Evolutionary conservation across 2,329 filamentous ascomycete species (phyloP).

Genomic region (Diaporthe velutina): DNA sequence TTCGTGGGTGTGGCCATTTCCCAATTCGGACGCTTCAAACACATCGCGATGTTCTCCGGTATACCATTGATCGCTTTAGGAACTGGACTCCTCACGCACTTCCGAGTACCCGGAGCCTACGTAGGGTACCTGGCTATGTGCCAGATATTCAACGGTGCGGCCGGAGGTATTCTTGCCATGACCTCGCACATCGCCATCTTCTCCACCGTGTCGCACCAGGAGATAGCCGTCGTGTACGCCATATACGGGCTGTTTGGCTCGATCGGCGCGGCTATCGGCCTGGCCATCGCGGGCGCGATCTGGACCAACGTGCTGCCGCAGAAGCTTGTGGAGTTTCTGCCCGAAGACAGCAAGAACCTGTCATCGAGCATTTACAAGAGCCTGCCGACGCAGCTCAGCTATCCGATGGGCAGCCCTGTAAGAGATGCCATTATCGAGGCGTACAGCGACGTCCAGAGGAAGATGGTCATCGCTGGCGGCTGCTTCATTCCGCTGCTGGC

Average conservation of each 20-base stretch:
- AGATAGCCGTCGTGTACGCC: slow-evolving; percentile 69
- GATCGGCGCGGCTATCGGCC: slow-evolving; percentile 71
- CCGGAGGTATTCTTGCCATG: slow-evolving; percentile 69
- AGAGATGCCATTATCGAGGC: slow-evolving; percentile 12
- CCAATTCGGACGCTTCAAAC: slow-evolving; percentile 65
- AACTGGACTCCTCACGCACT: slow-evolving; percentile 68
- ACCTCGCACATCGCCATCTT: slow-evolving; percentile 71
- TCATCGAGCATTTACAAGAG: not conserved
- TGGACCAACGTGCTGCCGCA: slow-evolving; percentile 53
- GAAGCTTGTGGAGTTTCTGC: not conserved
- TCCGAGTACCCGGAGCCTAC: slow-evolving; percentile 63
- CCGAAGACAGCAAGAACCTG: slow-evolving; percentile 12
- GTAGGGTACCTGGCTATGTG: slow-evolving; percentile 69
- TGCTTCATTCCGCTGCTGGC: slow-evolving; percentile 9
- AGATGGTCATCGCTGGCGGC: slow-evolving; percentile 22
- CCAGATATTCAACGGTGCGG: slow-evolving; percentile 69
- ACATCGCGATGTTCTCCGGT: slow-evolving; percentile 61
- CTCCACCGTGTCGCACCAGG: slow-evolving; percentile 68
- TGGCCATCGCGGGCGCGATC: slow-evolving; percentile 70
- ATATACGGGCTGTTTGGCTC: slow-evolving; percentile 69
- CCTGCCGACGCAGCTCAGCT: not conserved
- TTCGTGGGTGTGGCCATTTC: slow-evolving; percentile 63
- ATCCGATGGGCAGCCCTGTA: slow-evolving; percentile 12
- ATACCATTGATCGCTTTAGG: slow-evolving; percentile 67
- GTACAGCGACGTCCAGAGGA: slow-evolving; percentile 5